Percentiles rank a stretch among this genome's conserved stretches.
These are phyloP conservation scores for Gymnopus androsaceus DNA, from an alignment of 1,284 basidiomycete genomes.

Conservation along the genomic window DNA sequence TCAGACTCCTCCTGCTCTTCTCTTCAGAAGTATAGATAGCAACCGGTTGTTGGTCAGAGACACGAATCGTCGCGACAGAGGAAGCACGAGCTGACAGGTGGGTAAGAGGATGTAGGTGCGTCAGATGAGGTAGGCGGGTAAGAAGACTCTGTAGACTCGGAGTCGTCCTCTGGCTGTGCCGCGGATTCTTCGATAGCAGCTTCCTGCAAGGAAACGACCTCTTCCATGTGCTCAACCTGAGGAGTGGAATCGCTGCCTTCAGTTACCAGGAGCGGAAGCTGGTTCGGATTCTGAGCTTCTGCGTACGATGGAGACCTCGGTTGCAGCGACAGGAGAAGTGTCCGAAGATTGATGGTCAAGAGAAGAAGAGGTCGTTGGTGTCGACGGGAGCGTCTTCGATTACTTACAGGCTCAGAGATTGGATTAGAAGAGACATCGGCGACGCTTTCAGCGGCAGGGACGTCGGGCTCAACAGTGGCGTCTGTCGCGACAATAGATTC, in stretches of 20 bases:
- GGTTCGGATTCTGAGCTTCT: no score
- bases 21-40: background rate
- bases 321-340: no score
- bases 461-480: background rate
- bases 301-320: no score
- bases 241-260: no score
- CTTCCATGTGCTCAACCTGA: no score
- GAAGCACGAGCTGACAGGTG: constrained; percentile 5
- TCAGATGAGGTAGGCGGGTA: background rate
- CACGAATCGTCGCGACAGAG: constrained; percentile 14
- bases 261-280: no score
- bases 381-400: no score
- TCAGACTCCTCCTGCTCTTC: background rate
- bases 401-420: no score
- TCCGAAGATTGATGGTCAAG: background rate
- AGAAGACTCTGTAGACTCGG: background rate
- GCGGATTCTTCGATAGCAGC: no score
- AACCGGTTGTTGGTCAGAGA: background rate
- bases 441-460: background rate
- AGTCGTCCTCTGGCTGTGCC: no score
- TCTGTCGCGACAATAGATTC: no score
- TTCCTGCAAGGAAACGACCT: no score
- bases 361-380: background rate
- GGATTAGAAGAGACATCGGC: background rate
- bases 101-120: constrained; percentile 3